phyloP scores from a whole-genome alignment of 352 stramenopile genomes.

The Peronospora belbahrii region DNA sequence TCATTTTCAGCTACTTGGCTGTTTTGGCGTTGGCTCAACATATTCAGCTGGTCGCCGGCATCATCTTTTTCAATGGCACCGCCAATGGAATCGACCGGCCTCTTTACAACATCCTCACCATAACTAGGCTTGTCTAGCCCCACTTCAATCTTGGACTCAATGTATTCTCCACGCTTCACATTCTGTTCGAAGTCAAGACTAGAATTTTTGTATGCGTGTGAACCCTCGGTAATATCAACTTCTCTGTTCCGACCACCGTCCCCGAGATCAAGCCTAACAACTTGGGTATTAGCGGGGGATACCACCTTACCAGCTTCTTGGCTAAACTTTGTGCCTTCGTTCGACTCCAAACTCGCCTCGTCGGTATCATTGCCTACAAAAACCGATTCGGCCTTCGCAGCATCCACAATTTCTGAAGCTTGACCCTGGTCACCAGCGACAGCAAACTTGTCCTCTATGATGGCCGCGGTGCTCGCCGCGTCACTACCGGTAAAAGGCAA shows the following conservation, averaged over 20 bases:
- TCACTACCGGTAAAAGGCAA: background rate
- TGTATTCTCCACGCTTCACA: background rate
- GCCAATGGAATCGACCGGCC: background rate
- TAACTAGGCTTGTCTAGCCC: background rate
- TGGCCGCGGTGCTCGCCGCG: background rate
- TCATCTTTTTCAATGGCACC: background rate
- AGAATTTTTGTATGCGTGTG: background rate
- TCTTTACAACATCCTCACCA: background rate
- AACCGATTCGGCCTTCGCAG: background rate
- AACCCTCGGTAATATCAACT: background rate
- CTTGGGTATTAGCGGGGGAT: background rate
- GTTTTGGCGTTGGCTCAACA: background rate
- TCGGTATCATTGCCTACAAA: background rate
- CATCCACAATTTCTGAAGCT: background rate
- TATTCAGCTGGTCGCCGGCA: background rate
- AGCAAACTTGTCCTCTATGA: slow-evolving; percentile 3
- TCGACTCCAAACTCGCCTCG: background rate
- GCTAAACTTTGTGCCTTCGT: background rate
- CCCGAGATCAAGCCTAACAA: background rate
- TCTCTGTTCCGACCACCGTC: background rate
- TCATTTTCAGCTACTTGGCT: background rate
- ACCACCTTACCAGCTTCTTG: slow-evolving; percentile 1
- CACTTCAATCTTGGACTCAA: background rate
- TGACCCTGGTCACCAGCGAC: background rate
- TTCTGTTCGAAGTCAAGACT: background rate